Percentiles rank a stretch among this genome's conserved stretches.
These are phyloP conservation scores for Daedaleopsis nitida DNA, from an alignment of 768 basidiomycete genomes.

Conservation along the genomic window DNA sequence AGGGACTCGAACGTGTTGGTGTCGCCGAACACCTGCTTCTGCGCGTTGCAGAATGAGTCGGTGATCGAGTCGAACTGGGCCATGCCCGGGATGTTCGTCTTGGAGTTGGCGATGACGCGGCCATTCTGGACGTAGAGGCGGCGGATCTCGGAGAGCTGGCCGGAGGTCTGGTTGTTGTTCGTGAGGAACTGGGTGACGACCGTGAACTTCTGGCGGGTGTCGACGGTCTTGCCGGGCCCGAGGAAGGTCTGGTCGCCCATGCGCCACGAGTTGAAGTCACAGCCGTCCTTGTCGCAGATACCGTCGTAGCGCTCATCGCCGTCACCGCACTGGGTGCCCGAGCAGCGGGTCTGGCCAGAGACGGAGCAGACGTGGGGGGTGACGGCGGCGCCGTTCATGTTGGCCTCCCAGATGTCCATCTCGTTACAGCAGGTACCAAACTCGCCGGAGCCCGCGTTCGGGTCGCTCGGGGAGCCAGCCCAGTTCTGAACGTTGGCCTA, in stretches of 20 bases:
- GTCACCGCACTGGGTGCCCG: slow-evolving; percentile 39
- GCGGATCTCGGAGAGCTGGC: slow-evolving; percentile 54
- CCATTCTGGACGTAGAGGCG: slow-evolving; percentile 59
- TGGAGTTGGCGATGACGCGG: slow-evolving; percentile 53
- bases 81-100: slow-evolving; percentile 47
- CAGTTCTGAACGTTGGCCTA: slow-evolving; percentile 34
- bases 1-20: slow-evolving; percentile 42
- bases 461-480: slow-evolving; percentile 22
- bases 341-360: slow-evolving; percentile 50
- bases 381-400: slow-evolving; percentile 31
- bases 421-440: slow-evolving; percentile 37
- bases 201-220: slow-evolving; percentile 54
- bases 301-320: slow-evolving; percentile 41
- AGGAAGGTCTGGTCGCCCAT: slow-evolving; percentile 51
- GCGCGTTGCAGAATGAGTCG: slow-evolving; percentile 46
- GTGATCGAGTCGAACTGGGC: slow-evolving; percentile 49
- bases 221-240: slow-evolving; percentile 49
- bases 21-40: slow-evolving; percentile 50
- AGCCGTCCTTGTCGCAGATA: slow-evolving; percentile 58
- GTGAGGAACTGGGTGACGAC: slow-evolving; percentile 64
- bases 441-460: slow-evolving; percentile 33
- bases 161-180: slow-evolving; percentile 43
- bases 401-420: slow-evolving; percentile 41
- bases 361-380: slow-evolving; percentile 36
- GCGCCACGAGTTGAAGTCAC: slow-evolving; percentile 66